Evolutionary conservation across 1,284 basidiomycete genomes (phyloP), one percentile per base, ranked within the genome.

Genomic region (Vanrija sp.): DNA sequence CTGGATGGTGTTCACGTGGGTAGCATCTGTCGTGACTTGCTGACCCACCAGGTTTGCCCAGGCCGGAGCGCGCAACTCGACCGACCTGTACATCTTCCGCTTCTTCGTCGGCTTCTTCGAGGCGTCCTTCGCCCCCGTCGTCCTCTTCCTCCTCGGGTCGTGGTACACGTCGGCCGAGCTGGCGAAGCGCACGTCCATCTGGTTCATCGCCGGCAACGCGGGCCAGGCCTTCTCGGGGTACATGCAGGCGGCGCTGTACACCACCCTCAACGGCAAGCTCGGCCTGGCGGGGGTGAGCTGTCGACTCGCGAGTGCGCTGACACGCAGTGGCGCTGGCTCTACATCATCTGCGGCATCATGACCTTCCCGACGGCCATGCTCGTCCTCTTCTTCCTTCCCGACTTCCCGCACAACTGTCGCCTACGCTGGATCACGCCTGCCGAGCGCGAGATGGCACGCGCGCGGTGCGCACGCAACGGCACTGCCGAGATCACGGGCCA

Each of bases 201-300:
- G 73, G 62, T 67, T 74, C 31, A 31, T 31, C 65, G 69, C 71
- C 35, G 72, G 72, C 16, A 73, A 74, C 18, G 71, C 71, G 14
- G 55, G 75, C 9, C 68, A 69, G 6, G 75, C 3, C 69, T 77
- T 61, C 67, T 65, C 16, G 75, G 76, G 47, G 63, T 78, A 4
- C 62, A 77, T 15, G 75, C 76, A 2, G 75, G 74, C 42, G 15
- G 61, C 63, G 0, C 61, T 71, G 71, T 22, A 72, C 39, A 48
- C 71, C 12, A 31, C 37, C 60, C 31, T 78, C 4, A 60, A 75
- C 36, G 72, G 73, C 18, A 59, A 60, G 4, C 65, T 64, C 3
- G 72, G 71, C 1, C 43, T 71, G 19, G 54, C 55, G n/a, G 75
- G 75, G 3, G 31, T 31, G 12, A 9, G 31, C 10, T 27, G 12